Conservation (phyloP, 2,329 filamentous ascomycete species). For the Scedosporium apiospermum region DNA sequence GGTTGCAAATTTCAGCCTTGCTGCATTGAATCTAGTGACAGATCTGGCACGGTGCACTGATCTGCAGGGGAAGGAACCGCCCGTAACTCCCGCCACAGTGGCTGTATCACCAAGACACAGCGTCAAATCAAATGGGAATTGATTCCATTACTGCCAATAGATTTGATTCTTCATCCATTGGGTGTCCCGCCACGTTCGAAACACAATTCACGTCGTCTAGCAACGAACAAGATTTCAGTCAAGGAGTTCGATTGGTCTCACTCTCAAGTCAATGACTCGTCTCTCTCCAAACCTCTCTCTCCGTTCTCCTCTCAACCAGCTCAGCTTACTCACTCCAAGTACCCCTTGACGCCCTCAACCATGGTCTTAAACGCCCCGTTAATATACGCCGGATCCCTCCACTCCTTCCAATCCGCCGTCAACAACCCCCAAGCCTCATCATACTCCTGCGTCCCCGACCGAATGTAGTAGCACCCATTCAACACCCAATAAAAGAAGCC, state of each 20-base stretch:
- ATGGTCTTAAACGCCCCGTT: slow-evolving; percentile 29
- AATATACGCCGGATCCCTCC: slow-evolving; percentile 35
- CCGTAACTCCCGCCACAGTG: not conserved
- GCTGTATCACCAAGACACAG: not conserved
- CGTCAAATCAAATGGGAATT: not conserved
- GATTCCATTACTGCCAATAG: not conserved
- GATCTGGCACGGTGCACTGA: not conserved
- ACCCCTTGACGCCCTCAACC: slow-evolving; percentile 22
- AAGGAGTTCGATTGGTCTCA: too few relatives aligned
- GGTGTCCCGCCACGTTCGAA: too few relatives aligned
- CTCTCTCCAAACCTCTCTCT: too few relatives aligned
- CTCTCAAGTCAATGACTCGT: too few relatives aligned
- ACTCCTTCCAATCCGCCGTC: slow-evolving; percentile 43
- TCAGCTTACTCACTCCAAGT: not conserved
- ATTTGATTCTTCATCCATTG: too few relatives aligned
- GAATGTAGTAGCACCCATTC: slow-evolving; percentile 47
- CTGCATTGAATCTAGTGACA: not conserved
- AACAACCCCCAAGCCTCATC: slow-evolving; percentile 50
- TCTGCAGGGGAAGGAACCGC: not conserved
- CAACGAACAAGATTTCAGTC: too few relatives aligned
- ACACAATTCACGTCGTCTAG: too few relatives aligned
- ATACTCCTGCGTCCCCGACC: slow-evolving; percentile 40
- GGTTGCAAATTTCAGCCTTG: not conserved
- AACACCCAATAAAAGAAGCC: slow-evolving; percentile 53
- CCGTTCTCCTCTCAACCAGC: too few relatives aligned